phyloP scores from a whole-genome alignment of 31 red algal species.

The Odonthalia washingtoniensis region DNA sequence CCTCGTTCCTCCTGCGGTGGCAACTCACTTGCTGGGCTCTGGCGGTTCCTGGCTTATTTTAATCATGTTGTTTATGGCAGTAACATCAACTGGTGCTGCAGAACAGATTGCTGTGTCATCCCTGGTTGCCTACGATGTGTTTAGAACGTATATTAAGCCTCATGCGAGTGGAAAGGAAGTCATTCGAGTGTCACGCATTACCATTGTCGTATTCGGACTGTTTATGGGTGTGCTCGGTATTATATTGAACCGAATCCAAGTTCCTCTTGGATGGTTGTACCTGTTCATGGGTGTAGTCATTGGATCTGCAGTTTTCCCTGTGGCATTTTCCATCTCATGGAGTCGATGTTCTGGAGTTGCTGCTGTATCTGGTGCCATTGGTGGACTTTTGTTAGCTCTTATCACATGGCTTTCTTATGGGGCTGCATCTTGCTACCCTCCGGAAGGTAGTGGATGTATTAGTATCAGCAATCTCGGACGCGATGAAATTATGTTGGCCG shows the following conservation, averaged over 20 bases:
- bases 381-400: constrained; percentile 61
- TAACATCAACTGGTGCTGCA: constrained; percentile 86
- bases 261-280: constrained; percentile 84
- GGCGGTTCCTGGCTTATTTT: constrained; percentile 83
- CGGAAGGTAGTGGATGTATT: constrained; percentile 57
- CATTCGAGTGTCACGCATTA: constrained; percentile 72
- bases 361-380: constrained; percentile 68
- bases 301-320: constrained; percentile 82
- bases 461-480: constrained; percentile 59
- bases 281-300: constrained; percentile 90
- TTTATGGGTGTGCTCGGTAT: constrained; percentile 78
- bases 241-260: constrained; percentile 70
- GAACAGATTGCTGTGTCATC: constrained; percentile 90
- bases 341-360: constrained; percentile 53
- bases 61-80: constrained; percentile 91
- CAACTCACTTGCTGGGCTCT: constrained; percentile 76
- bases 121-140: constrained; percentile 82
- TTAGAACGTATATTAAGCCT: constrained; percentile 68
- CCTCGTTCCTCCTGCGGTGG: constrained; percentile 83
- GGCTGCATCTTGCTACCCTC: constrained; percentile 39
- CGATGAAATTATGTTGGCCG: constrained; percentile 83
- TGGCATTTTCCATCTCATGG: constrained; percentile 85
- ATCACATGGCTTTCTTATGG: constrained; percentile 74
- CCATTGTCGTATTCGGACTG: constrained; percentile 72
- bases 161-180: constrained; percentile 71